phyloP scores from a whole-genome alignment of 192 early-diverging fungal species.

The Coemansia sp. region DNA sequence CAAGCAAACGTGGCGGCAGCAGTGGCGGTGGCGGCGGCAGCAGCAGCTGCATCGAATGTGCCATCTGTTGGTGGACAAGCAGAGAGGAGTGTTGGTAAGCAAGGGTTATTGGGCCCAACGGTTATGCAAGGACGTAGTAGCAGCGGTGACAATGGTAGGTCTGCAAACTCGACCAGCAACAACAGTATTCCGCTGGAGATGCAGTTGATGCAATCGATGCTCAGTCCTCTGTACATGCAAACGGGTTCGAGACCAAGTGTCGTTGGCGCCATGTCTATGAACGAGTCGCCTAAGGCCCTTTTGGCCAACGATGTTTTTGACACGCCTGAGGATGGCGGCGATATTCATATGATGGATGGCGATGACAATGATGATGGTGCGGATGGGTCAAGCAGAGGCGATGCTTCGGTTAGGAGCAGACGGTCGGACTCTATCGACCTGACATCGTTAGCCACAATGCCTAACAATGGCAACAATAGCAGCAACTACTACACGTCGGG shows the following conservation, averaged over 20 bases:
- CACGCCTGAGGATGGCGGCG: not conserved
- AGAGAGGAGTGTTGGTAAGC: not conserved
- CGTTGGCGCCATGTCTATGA: not conserved
- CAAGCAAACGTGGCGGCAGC: slow-evolving; percentile 11
- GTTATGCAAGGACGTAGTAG: too few relatives aligned
- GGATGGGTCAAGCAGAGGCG: not conserved
- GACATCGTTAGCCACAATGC: slow-evolving; percentile 44
- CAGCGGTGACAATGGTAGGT: too few relatives aligned
- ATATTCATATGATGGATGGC: slow-evolving; percentile 25
- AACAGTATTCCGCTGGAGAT: slow-evolving; percentile 29
- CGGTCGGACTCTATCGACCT: slow-evolving; percentile 44
- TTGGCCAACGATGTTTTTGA: not conserved
- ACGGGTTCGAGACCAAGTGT: not conserved
- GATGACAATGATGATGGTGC: not conserved
- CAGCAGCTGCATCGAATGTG: not conserved
- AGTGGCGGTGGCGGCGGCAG: not conserved
- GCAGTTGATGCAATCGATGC: slow-evolving; percentile 47
- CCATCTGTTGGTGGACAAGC: not conserved
- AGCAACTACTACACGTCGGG: not conserved
- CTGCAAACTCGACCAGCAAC: too few relatives aligned
- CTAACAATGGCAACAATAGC: not conserved
- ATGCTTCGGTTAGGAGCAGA: slow-evolving; percentile 15
- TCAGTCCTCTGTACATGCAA: slow-evolving; percentile 30
- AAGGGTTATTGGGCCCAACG: too few relatives aligned
- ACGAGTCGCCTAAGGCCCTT: not conserved